Conservation (phyloP, 2,329 filamentous ascomycete species). For the Verticillium albo-atrum region DNA sequence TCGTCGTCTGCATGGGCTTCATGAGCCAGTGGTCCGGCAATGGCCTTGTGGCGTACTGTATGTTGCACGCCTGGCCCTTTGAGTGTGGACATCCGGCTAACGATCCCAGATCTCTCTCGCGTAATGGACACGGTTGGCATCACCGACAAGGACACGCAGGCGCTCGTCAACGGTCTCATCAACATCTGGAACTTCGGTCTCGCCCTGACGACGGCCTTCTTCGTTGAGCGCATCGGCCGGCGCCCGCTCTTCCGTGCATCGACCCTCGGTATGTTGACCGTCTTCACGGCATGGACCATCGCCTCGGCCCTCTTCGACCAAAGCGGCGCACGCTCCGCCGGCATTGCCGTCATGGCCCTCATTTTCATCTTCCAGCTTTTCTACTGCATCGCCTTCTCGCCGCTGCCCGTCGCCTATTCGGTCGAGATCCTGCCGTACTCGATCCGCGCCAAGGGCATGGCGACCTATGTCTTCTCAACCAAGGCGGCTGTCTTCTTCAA, state of each 20-base stretch:
- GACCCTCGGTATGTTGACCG: conserved; percentile 20
- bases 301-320: conserved; percentile 25
- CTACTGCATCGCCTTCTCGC: conserved; percentile 52
- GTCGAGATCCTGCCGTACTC: conserved; percentile 50
- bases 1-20: conserved; percentile 37
- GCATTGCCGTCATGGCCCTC: conserved; percentile 25
- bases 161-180: conserved; percentile 21
- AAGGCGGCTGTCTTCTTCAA: conserved; percentile 24
- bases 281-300: conserved; percentile 30
- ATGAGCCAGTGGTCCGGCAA: conserved; percentile 35
- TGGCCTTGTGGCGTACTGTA: conserved; percentile 24
- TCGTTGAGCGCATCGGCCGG: conserved; percentile 21
- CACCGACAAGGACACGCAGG: conserved; percentile 18
- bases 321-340: conserved; percentile 20
- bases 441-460: conserved; percentile 46
- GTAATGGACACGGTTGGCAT: conserved; percentile 16
- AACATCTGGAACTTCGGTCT: conserved; percentile 23
- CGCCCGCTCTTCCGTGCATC: conserved; percentile 18
- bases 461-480: conserved; percentile 19
- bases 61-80: neutral
- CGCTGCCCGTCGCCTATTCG: conserved; percentile 44
- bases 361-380: conserved; percentile 35
- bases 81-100: neutral
- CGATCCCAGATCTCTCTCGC: conserved; percentile 6
- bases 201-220: conserved; percentile 19